Conservation (phyloP, 108 stramenopile species). For the Seminavis robusta region DNA sequence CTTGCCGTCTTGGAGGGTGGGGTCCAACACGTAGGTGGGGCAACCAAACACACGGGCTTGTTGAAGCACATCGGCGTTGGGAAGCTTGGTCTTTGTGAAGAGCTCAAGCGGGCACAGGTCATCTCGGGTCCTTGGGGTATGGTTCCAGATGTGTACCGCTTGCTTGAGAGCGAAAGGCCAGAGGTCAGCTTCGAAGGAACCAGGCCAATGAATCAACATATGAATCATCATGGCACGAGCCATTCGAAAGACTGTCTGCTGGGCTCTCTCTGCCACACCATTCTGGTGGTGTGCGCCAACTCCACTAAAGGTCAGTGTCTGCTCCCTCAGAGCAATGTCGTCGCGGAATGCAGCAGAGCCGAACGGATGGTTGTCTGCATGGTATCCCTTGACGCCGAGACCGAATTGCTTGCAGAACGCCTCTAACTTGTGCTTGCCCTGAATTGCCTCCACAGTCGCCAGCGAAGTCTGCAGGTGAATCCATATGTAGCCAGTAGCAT, state of each 20-base stretch:
- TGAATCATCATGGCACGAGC: constrained; percentile 41
- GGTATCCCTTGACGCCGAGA: constrained; percentile 15
- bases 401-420: not conserved
- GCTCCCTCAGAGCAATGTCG: not conserved
- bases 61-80: constrained; percentile 4
- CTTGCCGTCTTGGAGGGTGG: constrained; percentile 55
- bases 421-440: constrained; percentile 31
- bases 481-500: too few relatives aligned
- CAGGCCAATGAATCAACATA: constrained; percentile 28
- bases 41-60: constrained; percentile 43
- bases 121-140: constrained; percentile 11
- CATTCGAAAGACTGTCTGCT: constrained; percentile 24
- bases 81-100: constrained; percentile 2
- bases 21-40: constrained; percentile 55
- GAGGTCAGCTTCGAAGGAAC: constrained; percentile 1
- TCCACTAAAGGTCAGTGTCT: constrained; percentile 21
- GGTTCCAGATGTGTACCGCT: constrained; percentile 29
- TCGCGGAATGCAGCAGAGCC: constrained; percentile 8
- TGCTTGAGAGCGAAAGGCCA: constrained; percentile 55
- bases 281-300: constrained; percentile 42
- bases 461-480: constrained; percentile 1
- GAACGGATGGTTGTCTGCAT: constrained; percentile 33
- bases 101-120: constrained; percentile 16
- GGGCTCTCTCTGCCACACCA: constrained; percentile 29
- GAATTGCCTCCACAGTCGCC: constrained; percentile 22